Base-by-base conservation (phyloP, 805 yeast species). In the Teunomyces cretensis region DNA sequence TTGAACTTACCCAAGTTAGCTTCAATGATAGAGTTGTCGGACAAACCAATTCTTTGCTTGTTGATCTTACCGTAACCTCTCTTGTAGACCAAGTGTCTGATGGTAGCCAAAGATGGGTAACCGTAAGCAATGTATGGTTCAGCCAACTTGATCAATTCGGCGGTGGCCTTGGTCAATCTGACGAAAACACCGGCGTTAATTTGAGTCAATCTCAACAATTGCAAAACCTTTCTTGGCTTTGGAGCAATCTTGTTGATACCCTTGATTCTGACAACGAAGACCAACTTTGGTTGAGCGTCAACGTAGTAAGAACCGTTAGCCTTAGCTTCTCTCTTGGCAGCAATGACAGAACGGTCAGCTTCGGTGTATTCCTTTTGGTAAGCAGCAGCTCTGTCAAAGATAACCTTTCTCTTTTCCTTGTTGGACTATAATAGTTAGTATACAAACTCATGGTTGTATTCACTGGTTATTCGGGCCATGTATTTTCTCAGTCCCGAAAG, bases 221-320 rank as follows among this genome's bases (percentile, higher is more conserved):
- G 96, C 75, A 89, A 76, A 67, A 91, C 96, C 88, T 91, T 91
- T 88, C 97, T 90, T 84, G 97, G 96, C 86, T 91, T 91, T 70
- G 97, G 97, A 70, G 97, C 88, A 66, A 91, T 89, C 86, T 90
- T 91, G 91, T 81, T 87, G 76, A 91, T 88, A 91, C 97, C 97
- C 92, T 91, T 91, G 85, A 91, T 91, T 86, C 98, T 89, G 75
- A 91, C 83, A 69, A 91, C 96, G 75, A 91, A 89, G 60, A 88
- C 96, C 68, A 91, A 86, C 78, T 88, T 90, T 68, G 84, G 83
- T 83, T 91, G 92, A 75, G 96, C 97, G 68, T 84, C 89, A 65
- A 89, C 95, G 81, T 84, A 91, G 89, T 84, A 88, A 67, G 94
- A 84, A 75, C 95, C 96, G 68, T 83, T 77, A 74, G 92, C 91